Conservation (phyloP, 345 rosid genomes). For the Rhodamnia rubescens region DNA sequence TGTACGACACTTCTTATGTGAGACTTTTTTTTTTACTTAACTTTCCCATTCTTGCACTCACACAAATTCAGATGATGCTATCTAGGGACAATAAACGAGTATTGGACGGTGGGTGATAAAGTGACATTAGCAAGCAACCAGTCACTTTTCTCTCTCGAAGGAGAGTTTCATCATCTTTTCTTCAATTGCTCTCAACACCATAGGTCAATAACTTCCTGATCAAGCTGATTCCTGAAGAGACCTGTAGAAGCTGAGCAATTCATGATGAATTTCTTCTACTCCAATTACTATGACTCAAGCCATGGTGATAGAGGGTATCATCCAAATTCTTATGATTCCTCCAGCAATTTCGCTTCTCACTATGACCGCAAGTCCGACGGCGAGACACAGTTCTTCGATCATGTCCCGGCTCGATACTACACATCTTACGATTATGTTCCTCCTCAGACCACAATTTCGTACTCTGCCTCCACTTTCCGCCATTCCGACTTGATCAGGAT, state of each 20-base stretch:
- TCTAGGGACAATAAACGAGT: not conserved
- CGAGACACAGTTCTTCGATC: not conserved
- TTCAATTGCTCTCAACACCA: not conserved
- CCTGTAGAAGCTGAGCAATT: not conserved
- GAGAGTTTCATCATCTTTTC: not conserved
- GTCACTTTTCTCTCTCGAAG: not conserved
- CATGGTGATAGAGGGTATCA: not conserved
- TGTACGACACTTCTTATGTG: not conserved
- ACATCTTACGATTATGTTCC: constrained; percentile 1
- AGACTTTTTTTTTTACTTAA: not conserved
- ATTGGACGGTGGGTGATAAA: not conserved
- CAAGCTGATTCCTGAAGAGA: not conserved
- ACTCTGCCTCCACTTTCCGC: constrained; percentile 30
- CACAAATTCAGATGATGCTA: not conserved
- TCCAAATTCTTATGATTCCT: not conserved
- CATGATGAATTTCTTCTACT: not conserved
- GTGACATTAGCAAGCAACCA: not conserved
- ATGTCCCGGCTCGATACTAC: not conserved
- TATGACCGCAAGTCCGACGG: not conserved
- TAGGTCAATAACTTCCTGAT: not conserved
- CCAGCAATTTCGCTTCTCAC: not conserved
- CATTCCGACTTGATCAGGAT: constrained; percentile 23
- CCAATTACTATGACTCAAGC: not conserved
- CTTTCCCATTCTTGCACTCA: not conserved
- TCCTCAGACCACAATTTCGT: constrained; percentile 8